Percentiles rank a stretch among this genome's conserved stretches.
phyloP scores from a whole-genome alignment of 1,284 basidiomycete species.

The Lentinus polychrous region DNA sequence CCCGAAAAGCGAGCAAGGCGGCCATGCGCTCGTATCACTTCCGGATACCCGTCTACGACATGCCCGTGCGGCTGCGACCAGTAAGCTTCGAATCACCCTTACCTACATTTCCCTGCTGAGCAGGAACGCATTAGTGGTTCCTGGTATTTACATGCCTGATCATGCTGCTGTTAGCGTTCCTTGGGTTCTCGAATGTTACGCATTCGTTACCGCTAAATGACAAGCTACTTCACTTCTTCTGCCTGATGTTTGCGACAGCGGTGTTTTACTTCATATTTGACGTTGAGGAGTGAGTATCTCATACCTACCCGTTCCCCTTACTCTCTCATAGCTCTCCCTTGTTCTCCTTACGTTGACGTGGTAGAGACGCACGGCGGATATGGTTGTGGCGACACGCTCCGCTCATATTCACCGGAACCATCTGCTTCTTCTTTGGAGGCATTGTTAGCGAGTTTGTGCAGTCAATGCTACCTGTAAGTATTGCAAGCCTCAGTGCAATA shows the following conservation, averaged over 20 bases:
- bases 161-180: conserved; percentile 60
- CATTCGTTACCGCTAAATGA: conserved; percentile 67
- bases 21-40: conserved; percentile 52
- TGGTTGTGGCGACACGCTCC: conserved; percentile 82
- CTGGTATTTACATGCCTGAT: conserved; percentile 55
- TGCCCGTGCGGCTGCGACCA: conserved; percentile 68
- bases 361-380: conserved; percentile 63
- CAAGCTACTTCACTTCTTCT: conserved; percentile 81
- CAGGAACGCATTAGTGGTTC: conserved; percentile 54
- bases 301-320: background rate
- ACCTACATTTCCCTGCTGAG: conserved; percentile 7
- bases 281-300: conserved; percentile 67
- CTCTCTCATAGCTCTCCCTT: background rate
- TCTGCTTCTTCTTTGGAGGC: conserved; percentile 76
- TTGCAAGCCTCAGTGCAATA: conserved; percentile 7
- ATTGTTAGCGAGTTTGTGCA: conserved; percentile 85
- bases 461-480: conserved; percentile 66
- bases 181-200: conserved; percentile 69
- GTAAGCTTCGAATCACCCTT: conserved; percentile 34
- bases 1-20: conserved; percentile 34
- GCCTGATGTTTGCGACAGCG: conserved; percentile 70
- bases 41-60: conserved; percentile 56
- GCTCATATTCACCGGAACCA: conserved; percentile 58
- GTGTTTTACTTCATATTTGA: conserved; percentile 87
- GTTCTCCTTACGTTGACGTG: background rate